Evolutionary conservation across 2,329 filamentous ascomycete species (phyloP).

Genomic region (Penicillium oxalicum): DNA sequence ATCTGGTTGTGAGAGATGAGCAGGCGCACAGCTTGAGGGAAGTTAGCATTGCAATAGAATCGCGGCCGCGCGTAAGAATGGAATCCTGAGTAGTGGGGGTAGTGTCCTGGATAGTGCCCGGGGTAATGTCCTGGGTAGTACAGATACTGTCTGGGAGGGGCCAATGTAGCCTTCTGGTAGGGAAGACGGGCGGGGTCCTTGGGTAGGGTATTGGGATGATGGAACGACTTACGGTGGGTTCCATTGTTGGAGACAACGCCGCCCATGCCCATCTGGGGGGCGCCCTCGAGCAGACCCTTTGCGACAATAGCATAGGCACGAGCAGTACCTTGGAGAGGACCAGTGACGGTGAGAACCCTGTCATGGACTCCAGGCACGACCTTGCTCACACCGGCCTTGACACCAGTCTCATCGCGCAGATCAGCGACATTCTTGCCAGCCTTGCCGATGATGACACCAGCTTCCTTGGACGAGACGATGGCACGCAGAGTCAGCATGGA

Average conservation of each 20-base stretch:
- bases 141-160: not conserved
- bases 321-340: slow-evolving; percentile 78
- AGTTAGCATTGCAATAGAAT: slow-evolving; percentile 7
- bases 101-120: not conserved
- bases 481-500: slow-evolving; percentile 89
- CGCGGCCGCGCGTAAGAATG: not conserved
- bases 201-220: slow-evolving; percentile 3
- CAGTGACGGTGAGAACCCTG: slow-evolving; percentile 91
- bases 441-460: slow-evolving; percentile 98
- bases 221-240: slow-evolving; percentile 73
- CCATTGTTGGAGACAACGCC: slow-evolving; percentile 80
- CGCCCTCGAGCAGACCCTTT: slow-evolving; percentile 83
- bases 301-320: slow-evolving; percentile 92
- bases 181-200: not conserved
- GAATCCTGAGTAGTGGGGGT: not conserved
- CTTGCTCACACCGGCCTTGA: slow-evolving; percentile 97
- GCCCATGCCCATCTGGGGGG: slow-evolving; percentile 92
- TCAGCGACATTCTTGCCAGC: slow-evolving; percentile 97
- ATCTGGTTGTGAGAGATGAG: slow-evolving; percentile 99
- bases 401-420: slow-evolving; percentile 91
- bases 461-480: slow-evolving; percentile 98
- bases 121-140: not conserved
- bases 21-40: slow-evolving; percentile 73
- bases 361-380: slow-evolving; percentile 97
- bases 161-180: not conserved